phyloP scores from a whole-genome alignment of 768 basidiomycete genomes.

The Rhodosporidiobolus sp. region DNA sequence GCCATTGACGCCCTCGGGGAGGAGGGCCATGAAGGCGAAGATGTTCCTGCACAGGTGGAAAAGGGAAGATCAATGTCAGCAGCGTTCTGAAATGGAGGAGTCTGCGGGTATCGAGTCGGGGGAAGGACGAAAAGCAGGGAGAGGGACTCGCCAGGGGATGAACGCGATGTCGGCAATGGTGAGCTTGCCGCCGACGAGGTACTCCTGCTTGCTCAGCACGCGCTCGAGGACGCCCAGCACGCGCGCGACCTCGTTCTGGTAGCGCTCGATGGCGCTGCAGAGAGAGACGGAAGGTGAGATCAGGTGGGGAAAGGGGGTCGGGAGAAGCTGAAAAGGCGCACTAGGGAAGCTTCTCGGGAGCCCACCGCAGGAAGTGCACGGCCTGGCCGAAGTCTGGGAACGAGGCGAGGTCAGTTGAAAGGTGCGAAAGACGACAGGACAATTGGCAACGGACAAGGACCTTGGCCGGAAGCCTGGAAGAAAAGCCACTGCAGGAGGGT shows the following conservation, averaged over 20 bases:
- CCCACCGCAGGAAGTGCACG: conserved; percentile 40
- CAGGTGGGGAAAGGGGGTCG: too few species aligned
- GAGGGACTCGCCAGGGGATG: conserved; percentile 26
- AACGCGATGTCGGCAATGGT: conserved; percentile 42
- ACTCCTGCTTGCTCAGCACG: conserved; percentile 35
- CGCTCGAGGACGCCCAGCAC: conserved; percentile 39
- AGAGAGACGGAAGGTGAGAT: too few species aligned
- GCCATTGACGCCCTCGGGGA: conserved; percentile 29
- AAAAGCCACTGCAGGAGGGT: conserved; percentile 36
- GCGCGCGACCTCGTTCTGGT: conserved; percentile 38
- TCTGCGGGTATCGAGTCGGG: too few species aligned
- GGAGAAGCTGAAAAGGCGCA: too few species aligned
- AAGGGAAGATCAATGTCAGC: neutral
- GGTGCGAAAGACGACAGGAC: too few species aligned
- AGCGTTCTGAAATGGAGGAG: too few species aligned
- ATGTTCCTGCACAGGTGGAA: neutral
- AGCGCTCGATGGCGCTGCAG: conserved; percentile 34
- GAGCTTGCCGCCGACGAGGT: conserved; percentile 34
- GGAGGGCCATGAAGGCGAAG: conserved; percentile 25
- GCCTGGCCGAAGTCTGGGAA: conserved; percentile 16
- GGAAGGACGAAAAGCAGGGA: neutral
- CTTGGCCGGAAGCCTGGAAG: conserved; percentile 33
- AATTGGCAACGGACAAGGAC: conserved; percentile 32
- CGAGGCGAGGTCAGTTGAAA: too few species aligned
- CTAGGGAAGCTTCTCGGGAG: conserved; percentile 32